Evolutionary conservation across 441 rosid genomes (phyloP), one percentile per base, ranked within the genome.

Genomic region (Codiaeum variegatum): DNA sequence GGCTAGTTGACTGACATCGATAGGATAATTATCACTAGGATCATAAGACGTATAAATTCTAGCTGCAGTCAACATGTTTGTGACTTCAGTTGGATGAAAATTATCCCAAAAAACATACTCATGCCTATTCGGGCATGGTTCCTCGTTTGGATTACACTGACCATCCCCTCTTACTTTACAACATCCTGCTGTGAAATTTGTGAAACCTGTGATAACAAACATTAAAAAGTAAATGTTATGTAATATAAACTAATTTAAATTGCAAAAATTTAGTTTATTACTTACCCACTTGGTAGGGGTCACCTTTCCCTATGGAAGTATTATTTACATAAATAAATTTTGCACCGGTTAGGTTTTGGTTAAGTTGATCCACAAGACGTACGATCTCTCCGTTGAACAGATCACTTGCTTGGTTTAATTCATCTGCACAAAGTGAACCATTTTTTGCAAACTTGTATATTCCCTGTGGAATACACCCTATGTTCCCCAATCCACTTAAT

Each of bases 31-130:
- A 36, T 77, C 75, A 44, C 11, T 44, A 16, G 79, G 32, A 18
- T 6, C 10, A 19, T 56, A 12, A 66, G 82, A 78, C 0, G 19
- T 28, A 47, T 73, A 85, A 1, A 80, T 82, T 73, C 74, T 75
- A 3, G 36, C 21, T 2, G 86, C 91, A 6, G 42, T 66, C 4
- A 80, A 2, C 42, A 2, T 21, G 56, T 84, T 83, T 28, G 68
- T 58, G 10, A 84, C 84, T 16, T 89, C 89, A 0, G 97, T 82
- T 16, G 87, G 78, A 74, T 89, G 94, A 55, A 83, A 84, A 4
- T 76, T 67, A 60, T 89, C 97, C 90, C 91, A 88, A 42, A 76
- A 89, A 52, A 76, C 38, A 55, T 83, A 78, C n/a, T 28, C 38
- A 1, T 36, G 73, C 66, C 90, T 80, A 52, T 68, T 23, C 12